phyloP scores from a whole-genome alignment of 1,284 basidiomycete genomes.

The Boletus mariae region DNA sequence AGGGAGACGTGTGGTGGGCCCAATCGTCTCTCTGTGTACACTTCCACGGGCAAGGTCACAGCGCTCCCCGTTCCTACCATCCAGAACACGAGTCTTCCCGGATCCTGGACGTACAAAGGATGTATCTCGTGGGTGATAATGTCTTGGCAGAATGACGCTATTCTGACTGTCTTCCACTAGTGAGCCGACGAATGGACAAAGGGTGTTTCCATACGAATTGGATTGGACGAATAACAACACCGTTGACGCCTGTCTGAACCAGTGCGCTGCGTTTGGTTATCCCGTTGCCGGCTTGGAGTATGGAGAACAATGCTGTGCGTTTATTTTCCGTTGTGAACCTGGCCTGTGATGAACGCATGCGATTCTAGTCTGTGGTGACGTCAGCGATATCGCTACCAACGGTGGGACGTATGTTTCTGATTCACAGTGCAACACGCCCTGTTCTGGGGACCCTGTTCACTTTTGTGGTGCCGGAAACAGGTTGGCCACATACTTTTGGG shows the following conservation, averaged over 20 bases:
- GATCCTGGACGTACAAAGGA: slow-evolving; percentile 62
- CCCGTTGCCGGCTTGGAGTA: slow-evolving; percentile 62
- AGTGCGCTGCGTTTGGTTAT: slow-evolving; percentile 64
- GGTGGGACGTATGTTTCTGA: slow-evolving; percentile 43
- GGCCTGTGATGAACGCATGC: background rate
- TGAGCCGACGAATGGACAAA: slow-evolving; percentile 33
- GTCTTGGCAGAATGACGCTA: background rate
- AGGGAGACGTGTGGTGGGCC: slow-evolving; percentile 70
- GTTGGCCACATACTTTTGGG: slow-evolving; percentile 59
- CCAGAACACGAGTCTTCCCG: slow-evolving; percentile 55
- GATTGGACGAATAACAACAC: slow-evolving; percentile 60
- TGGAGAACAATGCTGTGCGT: slow-evolving; percentile 58
- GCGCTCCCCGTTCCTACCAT: slow-evolving; percentile 56
- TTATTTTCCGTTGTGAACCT: background rate
- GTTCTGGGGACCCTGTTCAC: slow-evolving; percentile 43
- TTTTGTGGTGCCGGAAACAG: slow-evolving; percentile 52
- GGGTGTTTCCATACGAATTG: slow-evolving; percentile 59
- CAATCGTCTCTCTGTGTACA: slow-evolving; percentile 66
- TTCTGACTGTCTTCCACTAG: slow-evolving; percentile 18
- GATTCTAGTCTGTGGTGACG: slow-evolving; percentile 62
- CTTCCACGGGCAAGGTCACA: slow-evolving; percentile 47
- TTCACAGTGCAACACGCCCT: slow-evolving; percentile 54
- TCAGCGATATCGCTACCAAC: slow-evolving; percentile 45
- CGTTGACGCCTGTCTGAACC: slow-evolving; percentile 55
- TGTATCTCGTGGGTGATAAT: slow-evolving; percentile 53